These are phyloP conservation scores for Circinella minor DNA, from an alignment of 371 early-diverging fungal species.

Conservation along the genomic window DNA sequence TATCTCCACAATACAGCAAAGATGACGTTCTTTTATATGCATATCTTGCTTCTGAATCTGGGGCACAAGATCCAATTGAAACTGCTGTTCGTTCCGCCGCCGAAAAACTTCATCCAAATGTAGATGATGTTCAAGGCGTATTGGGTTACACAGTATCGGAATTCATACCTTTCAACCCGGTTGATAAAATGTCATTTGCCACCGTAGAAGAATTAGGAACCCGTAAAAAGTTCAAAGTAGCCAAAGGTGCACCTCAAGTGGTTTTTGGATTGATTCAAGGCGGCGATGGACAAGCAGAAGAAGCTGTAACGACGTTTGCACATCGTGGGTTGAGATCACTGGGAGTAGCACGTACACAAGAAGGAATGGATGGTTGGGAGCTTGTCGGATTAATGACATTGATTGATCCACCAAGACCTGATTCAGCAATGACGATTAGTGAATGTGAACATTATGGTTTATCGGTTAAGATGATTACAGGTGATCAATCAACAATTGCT, in stretches of 20 bases:
- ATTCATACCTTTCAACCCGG: constrained; percentile 93
- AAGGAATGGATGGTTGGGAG: constrained; percentile 66
- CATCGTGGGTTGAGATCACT: constrained; percentile 81
- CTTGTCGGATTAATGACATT: constrained; percentile 79
- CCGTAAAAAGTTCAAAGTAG: constrained; percentile 74
- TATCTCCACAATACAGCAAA: constrained; percentile 70
- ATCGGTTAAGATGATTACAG: constrained; percentile 84
- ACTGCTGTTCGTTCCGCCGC: constrained; percentile 86
- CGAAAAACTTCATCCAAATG: constrained; percentile 70
- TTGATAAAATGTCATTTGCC: constrained; percentile 89
- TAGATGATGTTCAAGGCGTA: constrained; percentile 67
- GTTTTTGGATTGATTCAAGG: constrained; percentile 78
- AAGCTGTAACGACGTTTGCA: constrained; percentile 83
- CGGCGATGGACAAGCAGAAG: constrained; percentile 76
- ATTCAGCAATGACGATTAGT: constrained; percentile 67
- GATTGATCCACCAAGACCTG: constrained; percentile 88
- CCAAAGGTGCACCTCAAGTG: constrained; percentile 96
- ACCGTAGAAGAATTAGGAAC: constrained; percentile 72
- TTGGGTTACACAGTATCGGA: constrained; percentile 87
- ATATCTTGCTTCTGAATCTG: constrained; percentile 85
- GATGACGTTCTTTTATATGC: constrained; percentile 86
- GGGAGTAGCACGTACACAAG: constrained; percentile 85
- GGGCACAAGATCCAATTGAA: constrained; percentile 93
- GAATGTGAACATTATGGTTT: constrained; percentile 71
- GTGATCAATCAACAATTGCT: constrained; percentile 81